Conservation (phyloP, 2,329 filamentous ascomycete genomes). For the Aspergillus novoparasiticus region DNA sequence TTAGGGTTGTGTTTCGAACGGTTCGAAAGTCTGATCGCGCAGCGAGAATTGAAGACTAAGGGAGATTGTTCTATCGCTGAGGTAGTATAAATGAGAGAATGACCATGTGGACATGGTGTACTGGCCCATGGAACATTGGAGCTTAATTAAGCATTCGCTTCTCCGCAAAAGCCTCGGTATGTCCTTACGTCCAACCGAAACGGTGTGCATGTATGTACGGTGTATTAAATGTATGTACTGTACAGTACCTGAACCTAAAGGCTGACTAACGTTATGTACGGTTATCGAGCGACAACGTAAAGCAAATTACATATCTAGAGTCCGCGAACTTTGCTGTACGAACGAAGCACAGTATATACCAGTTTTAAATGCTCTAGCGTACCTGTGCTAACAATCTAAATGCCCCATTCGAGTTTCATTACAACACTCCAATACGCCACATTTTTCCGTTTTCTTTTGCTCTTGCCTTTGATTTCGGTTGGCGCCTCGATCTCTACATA, state of each 20-base stretch:
- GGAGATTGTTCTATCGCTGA: not conserved
- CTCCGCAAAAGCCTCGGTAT: slow-evolving; percentile 1
- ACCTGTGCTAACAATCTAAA: not conserved
- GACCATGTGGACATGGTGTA: not conserved
- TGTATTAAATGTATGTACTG: not conserved
- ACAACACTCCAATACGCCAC: not conserved
- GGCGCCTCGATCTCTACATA: not conserved
- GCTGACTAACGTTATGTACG: not conserved
- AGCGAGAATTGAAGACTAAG: not conserved
- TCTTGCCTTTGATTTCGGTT: not conserved
- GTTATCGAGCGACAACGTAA: not conserved
- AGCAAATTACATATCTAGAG: not conserved
- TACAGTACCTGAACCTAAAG: not conserved
- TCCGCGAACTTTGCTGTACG: not conserved
- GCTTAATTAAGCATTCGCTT: not conserved
- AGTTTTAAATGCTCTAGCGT: not conserved
- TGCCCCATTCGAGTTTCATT: not conserved
- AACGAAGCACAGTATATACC: not conserved
- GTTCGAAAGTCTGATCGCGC: not conserved
- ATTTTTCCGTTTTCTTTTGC: not conserved
- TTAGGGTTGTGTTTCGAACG: not conserved
- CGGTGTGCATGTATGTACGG: not conserved
- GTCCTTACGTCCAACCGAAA: not conserved
- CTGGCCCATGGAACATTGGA: not conserved
- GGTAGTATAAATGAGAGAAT: not conserved